These are phyloP conservation scores for Pleoardoris graminearum DNA, from an alignment of 2,329 filamentous ascomycete genomes.

Conservation along the genomic window DNA sequence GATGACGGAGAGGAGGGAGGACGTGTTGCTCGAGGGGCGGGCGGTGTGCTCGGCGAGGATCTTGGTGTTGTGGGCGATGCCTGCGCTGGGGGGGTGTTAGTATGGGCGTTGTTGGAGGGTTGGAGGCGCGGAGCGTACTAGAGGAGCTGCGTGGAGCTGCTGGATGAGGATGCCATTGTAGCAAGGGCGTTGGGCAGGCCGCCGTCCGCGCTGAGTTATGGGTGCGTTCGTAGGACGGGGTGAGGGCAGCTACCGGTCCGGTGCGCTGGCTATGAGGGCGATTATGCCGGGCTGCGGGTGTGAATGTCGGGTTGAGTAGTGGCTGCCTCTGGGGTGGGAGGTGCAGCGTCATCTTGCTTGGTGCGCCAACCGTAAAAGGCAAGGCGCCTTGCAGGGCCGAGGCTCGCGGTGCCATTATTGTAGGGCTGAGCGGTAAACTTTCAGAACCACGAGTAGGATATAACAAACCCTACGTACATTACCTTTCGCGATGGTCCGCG, in stretches of 20 bases:
- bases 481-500: slow-evolving; percentile 74
- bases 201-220: neutral
- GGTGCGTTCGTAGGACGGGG: neutral
- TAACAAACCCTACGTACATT: neutral
- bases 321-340: slow-evolving; percentile 2
- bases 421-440: slow-evolving; percentile 9
- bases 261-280: neutral
- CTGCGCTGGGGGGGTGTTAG: slow-evolving; percentile 64
- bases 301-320: neutral
- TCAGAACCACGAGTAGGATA: neutral
- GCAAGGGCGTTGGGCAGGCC: neutral
- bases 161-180: slow-evolving; percentile 45
- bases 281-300: neutral
- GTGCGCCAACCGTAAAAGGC: neutral
- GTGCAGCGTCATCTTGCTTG: slow-evolving; percentile 6
- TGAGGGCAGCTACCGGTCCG: neutral
- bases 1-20: slow-evolving; percentile 87
- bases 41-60: slow-evolving; percentile 93
- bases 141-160: slow-evolving; percentile 43
- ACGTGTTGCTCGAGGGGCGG: slow-evolving; percentile 78
- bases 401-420: slow-evolving; percentile 1
- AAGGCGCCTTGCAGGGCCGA: neutral
- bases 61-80: slow-evolving; percentile 90
- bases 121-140: slow-evolving; percentile 30
- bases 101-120: neutral